These are phyloP conservation scores for Trichosporon sp. DNA, from an alignment of 1,284 basidiomycete species.

Conservation along the genomic window DNA sequence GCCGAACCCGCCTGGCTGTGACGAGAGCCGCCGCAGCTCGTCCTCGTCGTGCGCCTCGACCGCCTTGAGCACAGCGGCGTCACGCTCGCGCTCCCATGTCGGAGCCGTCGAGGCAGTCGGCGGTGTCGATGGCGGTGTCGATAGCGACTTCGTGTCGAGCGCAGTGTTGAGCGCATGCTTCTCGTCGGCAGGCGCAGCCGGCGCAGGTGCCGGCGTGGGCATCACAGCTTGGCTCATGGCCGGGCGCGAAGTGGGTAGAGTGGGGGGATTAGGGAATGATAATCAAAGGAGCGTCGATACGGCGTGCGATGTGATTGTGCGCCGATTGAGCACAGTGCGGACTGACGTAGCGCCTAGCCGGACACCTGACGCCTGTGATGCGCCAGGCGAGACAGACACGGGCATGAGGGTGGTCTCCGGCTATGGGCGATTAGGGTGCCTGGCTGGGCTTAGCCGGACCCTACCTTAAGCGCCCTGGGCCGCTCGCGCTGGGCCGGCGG, in stretches of 20 bases:
- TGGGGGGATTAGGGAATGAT: no score
- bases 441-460: not conserved
- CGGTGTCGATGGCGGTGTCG: not conserved
- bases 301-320: not conserved
- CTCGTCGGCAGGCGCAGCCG: not conserved
- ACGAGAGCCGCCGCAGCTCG: conserved; percentile 33
- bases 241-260: not conserved
- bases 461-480: not conserved
- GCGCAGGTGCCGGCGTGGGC: not conserved
- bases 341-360: not conserved
- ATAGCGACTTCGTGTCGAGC: not conserved
- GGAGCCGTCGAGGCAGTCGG: no score
- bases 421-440: not conserved
- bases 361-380: no score
- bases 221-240: not conserved
- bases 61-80: conserved; percentile 31
- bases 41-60: conserved; percentile 31
- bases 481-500: not conserved
- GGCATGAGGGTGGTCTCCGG: not conserved
- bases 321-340: not conserved
- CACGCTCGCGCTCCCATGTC: conserved; percentile 36
- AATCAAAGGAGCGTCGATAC: not conserved
- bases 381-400: not conserved
- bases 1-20: conserved; percentile 46
- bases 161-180: not conserved